Evolutionary conservation across 192 early-diverging fungal genomes (phyloP).

Genomic region (Pilobolus umbonatus): DNA sequence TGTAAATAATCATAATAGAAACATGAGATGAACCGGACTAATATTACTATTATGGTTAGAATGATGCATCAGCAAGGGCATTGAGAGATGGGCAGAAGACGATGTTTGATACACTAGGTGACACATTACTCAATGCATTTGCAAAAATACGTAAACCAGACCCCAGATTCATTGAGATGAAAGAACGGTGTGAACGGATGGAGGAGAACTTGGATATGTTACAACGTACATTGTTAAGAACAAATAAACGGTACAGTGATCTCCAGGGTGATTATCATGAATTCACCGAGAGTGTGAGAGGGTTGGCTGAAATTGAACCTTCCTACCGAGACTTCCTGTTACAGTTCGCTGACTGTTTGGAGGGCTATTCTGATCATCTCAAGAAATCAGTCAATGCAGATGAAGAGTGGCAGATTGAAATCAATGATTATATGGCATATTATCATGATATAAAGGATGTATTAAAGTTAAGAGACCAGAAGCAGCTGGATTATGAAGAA

Average conservation of each 20-base stretch:
- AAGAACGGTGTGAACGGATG: conserved; percentile 74
- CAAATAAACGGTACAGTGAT: conserved; percentile 70
- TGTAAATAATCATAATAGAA: conserved; percentile 24
- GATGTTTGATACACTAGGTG: conserved; percentile 82
- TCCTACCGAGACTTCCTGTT: conserved; percentile 70
- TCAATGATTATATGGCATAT: conserved; percentile 85
- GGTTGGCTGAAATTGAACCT: conserved; percentile 81
- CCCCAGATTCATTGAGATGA: conserved; percentile 77
- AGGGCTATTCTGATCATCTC: conserved; percentile 59
- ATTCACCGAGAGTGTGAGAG: conserved; percentile 66
- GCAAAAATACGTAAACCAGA: conserved; percentile 87
- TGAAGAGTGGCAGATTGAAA: conserved; percentile 63
- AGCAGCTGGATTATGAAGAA: conserved; percentile 94
- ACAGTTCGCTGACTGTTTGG: conserved; percentile 66
- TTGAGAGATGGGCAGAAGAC: conserved; percentile 36
- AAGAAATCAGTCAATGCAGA: conserved; percentile 63
- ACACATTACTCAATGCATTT: conserved; percentile 89
- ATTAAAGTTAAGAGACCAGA: conserved; percentile 85
- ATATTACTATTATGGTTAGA: conserved; percentile 10
- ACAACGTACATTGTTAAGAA: conserved; percentile 72
- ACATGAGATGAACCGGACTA: not conserved
- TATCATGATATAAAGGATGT: conserved; percentile 74
- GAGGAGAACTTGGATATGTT: conserved; percentile 80
- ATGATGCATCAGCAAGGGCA: conserved; percentile 30
- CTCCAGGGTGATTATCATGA: conserved; percentile 74